Conservation (phyloP, 805 yeast genomes). For the Metschnikowia gruessii region DNA sequence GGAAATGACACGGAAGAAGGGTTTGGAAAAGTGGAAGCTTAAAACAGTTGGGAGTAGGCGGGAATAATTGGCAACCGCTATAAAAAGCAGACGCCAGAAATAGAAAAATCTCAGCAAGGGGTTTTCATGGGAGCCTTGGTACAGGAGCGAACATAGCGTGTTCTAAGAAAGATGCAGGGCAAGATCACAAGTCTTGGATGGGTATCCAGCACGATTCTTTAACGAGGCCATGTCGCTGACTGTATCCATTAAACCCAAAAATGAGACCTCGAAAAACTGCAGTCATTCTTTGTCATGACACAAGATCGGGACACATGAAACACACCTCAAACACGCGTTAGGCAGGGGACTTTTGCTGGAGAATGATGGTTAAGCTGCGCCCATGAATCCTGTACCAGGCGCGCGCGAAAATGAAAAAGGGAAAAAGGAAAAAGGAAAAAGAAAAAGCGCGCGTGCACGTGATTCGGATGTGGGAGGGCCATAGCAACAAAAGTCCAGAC, state of each 20-base stretch:
- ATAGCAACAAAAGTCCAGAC: conserved; percentile 5
- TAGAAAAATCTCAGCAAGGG: conserved; percentile 1
- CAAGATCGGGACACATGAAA: neutral
- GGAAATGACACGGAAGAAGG: neutral
- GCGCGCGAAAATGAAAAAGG: conserved; percentile 7
- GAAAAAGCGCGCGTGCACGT: conserved; percentile 8
- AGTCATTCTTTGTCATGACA: too few relatives aligned
- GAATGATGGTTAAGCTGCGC: conserved; percentile 4
- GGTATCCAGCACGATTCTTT: too few relatives aligned
- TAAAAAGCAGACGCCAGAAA: neutral
- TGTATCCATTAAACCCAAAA: too few relatives aligned
- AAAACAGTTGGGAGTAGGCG: too few relatives aligned
- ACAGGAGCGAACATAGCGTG: conserved; percentile 2
- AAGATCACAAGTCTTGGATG: too few relatives aligned
- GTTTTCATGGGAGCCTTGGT: neutral
- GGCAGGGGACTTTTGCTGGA: neutral
- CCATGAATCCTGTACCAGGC: conserved; percentile 3
- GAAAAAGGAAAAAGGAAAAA: too few relatives aligned
- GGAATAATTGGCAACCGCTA: too few relatives aligned
- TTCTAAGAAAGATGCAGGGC: too few relatives aligned
- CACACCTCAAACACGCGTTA: neutral
- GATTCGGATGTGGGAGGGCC: neutral
- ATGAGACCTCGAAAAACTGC: too few relatives aligned
- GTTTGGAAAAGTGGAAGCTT: neutral
- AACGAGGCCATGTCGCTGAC: too few relatives aligned